A percentile compares a stretch with the other conserved stretches of the same genome.
These are phyloP conservation scores for Avena eriantha DNA, from an alignment of 176 grass and related monocot species.

Conservation along the genomic window DNA sequence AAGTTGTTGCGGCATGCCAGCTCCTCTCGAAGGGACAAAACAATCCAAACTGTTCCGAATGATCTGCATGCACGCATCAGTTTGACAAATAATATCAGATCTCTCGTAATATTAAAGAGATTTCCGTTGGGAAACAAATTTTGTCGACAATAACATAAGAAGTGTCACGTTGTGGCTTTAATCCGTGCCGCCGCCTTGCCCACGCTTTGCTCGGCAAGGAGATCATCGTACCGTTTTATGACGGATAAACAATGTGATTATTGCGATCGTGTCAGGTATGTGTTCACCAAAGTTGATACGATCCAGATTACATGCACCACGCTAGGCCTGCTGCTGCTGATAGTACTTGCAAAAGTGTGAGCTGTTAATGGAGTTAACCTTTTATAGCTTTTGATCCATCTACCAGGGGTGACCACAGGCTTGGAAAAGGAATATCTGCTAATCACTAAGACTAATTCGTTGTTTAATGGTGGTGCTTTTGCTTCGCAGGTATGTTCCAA, in stretches of 20 bases:
- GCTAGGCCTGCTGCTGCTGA: conserved; percentile 17
- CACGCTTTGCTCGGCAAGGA: conserved; percentile 38
- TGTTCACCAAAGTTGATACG: conserved; percentile 48
- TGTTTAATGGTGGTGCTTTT: conserved; percentile 33
- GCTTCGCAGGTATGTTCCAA: too few relatives aligned
- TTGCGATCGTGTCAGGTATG: conserved; percentile 38
- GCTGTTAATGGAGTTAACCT: conserved; percentile 35
- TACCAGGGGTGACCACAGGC: conserved; percentile 23
- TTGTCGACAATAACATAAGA: conserved; percentile 16
- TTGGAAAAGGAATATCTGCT: conserved; percentile 30
- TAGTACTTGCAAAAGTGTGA: conserved; percentile 24
- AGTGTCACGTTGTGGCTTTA: conserved; percentile 11
- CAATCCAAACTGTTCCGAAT: neutral
- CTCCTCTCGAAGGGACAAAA: conserved; percentile 39
- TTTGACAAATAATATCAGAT: conserved; percentile 13
- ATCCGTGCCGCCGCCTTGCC: conserved; percentile 9
- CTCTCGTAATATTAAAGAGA: neutral
- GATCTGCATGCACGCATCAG: conserved; percentile 24
- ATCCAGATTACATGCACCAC: neutral
- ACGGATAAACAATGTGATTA: conserved; percentile 37
- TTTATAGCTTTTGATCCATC: conserved; percentile 50
- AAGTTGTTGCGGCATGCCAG: conserved; percentile 36
- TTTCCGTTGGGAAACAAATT: neutral
- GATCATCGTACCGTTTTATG: conserved; percentile 31
- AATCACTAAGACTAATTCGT: conserved; percentile 28